Percentiles rank a stretch among this genome's conserved stretches.
Evolutionary conservation across 257 asterid species (phyloP).

Genomic region (Scutellaria barbata): DNA sequence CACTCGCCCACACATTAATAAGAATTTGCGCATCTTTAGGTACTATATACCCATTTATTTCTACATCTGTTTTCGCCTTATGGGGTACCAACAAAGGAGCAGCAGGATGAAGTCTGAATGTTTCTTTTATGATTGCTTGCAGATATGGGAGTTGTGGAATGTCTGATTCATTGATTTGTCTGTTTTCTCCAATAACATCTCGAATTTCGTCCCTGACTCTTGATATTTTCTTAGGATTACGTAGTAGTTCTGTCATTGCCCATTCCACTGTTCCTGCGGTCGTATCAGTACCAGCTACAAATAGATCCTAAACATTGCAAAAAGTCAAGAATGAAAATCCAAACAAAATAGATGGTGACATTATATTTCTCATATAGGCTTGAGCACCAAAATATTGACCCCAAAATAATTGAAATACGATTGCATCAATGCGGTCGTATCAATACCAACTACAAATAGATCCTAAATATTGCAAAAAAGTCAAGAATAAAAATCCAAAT

Average conservation of each 20-base stretch:
- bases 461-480: too few species aligned
- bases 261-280: conserved; percentile 43
- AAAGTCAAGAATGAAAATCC: not conserved
- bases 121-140: conserved; percentile 46
- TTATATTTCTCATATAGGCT: too few species aligned
- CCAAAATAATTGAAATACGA: too few species aligned
- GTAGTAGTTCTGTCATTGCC: conserved; percentile 49
- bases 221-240: conserved; percentile 29
- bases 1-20: conserved; percentile 48
- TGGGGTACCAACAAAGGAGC: conserved; percentile 43
- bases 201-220: conserved; percentile 30
- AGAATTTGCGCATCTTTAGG: conserved; percentile 41
- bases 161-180: conserved; percentile 39
- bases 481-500: too few species aligned
- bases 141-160: conserved; percentile 33
- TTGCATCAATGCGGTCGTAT: too few species aligned
- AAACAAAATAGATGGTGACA: too few species aligned
- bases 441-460: too few species aligned
- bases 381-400: too few species aligned
- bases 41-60: conserved; percentile 37
- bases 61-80: conserved; percentile 25
- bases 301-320: conserved; percentile 5
- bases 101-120: conserved; percentile 46
- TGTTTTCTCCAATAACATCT: conserved; percentile 4
- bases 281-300: conserved; percentile 40